Evolutionary conservation across 2,329 filamentous ascomycete species (phyloP), one percentile per base, ranked within the genome.

Genomic region (Fusarium azukiicola): DNA sequence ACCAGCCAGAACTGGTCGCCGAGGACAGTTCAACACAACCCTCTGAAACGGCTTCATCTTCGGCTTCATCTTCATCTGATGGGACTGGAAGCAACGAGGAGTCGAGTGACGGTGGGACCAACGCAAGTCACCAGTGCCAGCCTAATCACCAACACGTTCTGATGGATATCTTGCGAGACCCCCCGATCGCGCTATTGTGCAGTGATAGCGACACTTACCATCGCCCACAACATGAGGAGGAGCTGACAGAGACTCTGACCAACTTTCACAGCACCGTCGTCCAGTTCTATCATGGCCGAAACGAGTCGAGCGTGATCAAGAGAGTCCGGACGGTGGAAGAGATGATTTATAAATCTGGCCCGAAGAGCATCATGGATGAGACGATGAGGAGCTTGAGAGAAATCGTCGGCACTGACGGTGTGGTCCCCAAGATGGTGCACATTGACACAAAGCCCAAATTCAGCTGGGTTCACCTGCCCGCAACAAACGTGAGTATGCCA

Each of bases 381-480:
- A 32, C 27, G 2, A 32, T 32, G 27, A 32, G 27, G 2, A 32
- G 27, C 27, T 32, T 32, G 27, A 32, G 27, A 32, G 27, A 32
- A 32, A 32, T 32, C 27, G 27, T 32, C 27, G 27, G 27, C 27
- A 32, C 27, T 32, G 27, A 32, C 27, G 27, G 27, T 32, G 27
- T 32, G 27, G 27, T 32, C 27, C 27, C 27, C 27, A 32, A 32
- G 27, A 32, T 32, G 27, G 27, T 32, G 27, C 27, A 32, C 27
- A 32, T 32, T 32, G 27, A 32, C 27, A 32, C 27, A 32, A 32
- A 44, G 23, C 49, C 42, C 9, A 54, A 49, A 8, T 72, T 74
- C 40, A 74, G 63, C 5, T 74, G 72, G 74, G 38, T 76, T 32
- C 74, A 76, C 19, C 13, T 76, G 2, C 74, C 74, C 2, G 46